Conservation (phyloP, 2,329 filamentous ascomycete species). For the Beauveria brongniartii region DNA sequence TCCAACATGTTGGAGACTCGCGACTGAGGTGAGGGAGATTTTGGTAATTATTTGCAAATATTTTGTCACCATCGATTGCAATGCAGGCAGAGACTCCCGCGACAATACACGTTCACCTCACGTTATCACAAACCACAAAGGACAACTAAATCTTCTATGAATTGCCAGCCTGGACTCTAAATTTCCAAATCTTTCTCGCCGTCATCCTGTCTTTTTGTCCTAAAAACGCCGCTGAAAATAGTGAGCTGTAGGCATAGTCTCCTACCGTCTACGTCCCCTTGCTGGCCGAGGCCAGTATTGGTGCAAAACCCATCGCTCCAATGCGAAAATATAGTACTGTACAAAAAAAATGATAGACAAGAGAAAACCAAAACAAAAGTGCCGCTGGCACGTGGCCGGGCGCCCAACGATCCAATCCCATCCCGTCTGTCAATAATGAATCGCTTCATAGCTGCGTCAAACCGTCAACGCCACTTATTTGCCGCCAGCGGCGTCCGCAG, state of each 20-base stretch:
- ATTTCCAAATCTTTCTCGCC: constrained; percentile 5
- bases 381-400: background rate
- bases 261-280: background rate
- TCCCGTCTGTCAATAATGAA: background rate
- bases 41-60: no score
- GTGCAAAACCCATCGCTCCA: background rate
- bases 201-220: constrained; percentile 3
- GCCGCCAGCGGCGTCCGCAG: constrained; percentile 10
- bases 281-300: constrained; percentile 11
- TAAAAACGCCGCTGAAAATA: constrained; percentile 9
- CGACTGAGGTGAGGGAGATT: no score
- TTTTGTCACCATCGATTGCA: no score
- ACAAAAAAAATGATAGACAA: constrained; percentile 4
- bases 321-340: constrained; percentile 10
- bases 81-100: no score
- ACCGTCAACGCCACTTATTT: background rate
- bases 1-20: no score
- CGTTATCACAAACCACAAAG: background rate
- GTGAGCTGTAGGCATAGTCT: constrained; percentile 2
- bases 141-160: background rate
- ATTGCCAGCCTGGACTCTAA: constrained; percentile 2
- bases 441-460: background rate
- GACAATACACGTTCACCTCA: background rate
- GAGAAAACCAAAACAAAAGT: constrained; percentile 14
- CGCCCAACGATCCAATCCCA: background rate